Percentiles rank a stretch among this genome's conserved stretches.
These are phyloP conservation scores for Poa annua DNA, from an alignment of 176 grass and related monocot genomes.

Conservation along the genomic window DNA sequence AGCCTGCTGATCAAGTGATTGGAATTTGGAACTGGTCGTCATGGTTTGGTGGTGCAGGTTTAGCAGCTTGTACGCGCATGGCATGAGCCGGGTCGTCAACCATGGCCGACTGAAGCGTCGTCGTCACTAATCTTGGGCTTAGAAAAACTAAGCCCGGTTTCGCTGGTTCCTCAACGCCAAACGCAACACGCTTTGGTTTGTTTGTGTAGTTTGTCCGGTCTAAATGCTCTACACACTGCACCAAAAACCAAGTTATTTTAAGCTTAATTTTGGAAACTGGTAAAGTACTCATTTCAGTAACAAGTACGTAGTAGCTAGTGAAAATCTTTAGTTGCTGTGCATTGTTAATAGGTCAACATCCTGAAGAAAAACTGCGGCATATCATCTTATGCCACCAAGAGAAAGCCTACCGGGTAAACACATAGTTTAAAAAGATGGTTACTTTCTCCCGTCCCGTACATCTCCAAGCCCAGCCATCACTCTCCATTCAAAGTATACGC, in stretches of 20 bases:
- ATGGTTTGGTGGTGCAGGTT: background rate
- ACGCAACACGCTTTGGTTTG: background rate
- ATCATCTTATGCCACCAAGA: background rate
- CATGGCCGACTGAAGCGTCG: background rate
- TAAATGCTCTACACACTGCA: too few relatives aligned
- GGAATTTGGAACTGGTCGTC: slow-evolving; percentile 40
- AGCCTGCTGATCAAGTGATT: background rate
- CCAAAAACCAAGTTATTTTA: too few relatives aligned
- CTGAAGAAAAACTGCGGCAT: too few relatives aligned
- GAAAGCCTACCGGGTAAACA: background rate
- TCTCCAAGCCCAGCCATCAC: background rate
- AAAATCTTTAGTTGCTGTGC: background rate
- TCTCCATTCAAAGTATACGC: slow-evolving; percentile 32
- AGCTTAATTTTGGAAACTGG: too few relatives aligned
- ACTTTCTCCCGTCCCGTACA: background rate
- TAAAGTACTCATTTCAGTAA: too few relatives aligned
- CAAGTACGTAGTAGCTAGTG: background rate
- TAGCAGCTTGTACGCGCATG: slow-evolving; percentile 26
- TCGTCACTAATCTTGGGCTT: too few relatives aligned
- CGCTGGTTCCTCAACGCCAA: background rate
- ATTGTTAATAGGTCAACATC: background rate
- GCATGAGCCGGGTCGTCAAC: slow-evolving; percentile 15
- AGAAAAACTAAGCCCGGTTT: too few relatives aligned
- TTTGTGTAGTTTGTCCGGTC: background rate
- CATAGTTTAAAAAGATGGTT: background rate